Evolutionary conservation across 352 stramenopile genomes (phyloP).

Genomic region (Phytopythium aichiense): DNA sequence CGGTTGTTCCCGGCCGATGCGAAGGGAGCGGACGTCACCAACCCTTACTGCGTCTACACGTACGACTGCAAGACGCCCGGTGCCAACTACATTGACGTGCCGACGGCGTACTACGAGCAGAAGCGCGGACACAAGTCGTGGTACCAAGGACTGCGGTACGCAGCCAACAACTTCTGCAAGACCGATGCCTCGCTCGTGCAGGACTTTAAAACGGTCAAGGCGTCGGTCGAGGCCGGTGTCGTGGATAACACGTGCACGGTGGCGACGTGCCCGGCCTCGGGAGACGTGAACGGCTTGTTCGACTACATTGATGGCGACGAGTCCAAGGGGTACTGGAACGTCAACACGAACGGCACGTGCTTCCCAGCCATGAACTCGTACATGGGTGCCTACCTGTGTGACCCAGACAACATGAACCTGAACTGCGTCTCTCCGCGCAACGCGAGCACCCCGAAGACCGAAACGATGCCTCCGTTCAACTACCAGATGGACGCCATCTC

Average conservation of each 20-base stretch:
- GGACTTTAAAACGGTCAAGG: constrained; percentile 20
- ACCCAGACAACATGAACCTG: constrained; percentile 40
- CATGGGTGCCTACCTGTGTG: constrained; percentile 53
- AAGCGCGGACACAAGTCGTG: constrained; percentile 42
- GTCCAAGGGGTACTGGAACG: constrained; percentile 33
- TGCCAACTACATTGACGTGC: constrained; percentile 46
- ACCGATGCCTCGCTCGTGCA: constrained; percentile 16
- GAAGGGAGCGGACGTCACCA: constrained; percentile 14
- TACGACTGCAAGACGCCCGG: constrained; percentile 46
- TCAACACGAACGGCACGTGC: constrained; percentile 67
- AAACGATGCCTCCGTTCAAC: constrained; percentile 60
- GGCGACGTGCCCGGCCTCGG: constrained; percentile 30
- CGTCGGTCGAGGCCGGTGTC: constrained; percentile 25
- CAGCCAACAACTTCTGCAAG: constrained; percentile 39
- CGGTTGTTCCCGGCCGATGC: constrained; percentile 41
- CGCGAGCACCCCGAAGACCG: constrained; percentile 29
- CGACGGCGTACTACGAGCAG: constrained; percentile 30
- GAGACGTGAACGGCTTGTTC: constrained; percentile 40
- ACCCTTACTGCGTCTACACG: constrained; percentile 43
- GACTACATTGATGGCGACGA: constrained; percentile 28
- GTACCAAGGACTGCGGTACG: constrained; percentile 57
- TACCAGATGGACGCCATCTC: constrained; percentile 82
- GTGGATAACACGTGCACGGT: constrained; percentile 34
- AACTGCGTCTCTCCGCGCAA: constrained; percentile 37
- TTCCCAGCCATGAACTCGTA: constrained; percentile 67